Evolutionary conservation across 345 rosid species (phyloP), one percentile per base, ranked within the genome.

Genomic region (Sisymbrium irio): DNA sequence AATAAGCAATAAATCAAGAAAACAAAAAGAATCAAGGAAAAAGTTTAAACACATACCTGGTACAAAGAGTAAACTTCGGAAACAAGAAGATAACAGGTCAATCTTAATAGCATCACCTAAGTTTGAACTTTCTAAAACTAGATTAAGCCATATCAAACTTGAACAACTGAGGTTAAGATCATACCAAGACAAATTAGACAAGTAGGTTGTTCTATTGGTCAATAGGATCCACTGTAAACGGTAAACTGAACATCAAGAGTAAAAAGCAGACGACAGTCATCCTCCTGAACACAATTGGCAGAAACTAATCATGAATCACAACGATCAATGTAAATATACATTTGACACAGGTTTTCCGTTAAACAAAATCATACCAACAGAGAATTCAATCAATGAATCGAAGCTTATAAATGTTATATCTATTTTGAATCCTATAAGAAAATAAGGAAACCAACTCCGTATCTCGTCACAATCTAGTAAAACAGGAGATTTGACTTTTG

Each of bases 101-200:
- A 57, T 30, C 44, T 39, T 20, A 35, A 35, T 63, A 62, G 27
- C 14, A 69, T 28, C 30, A 37, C 17, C 60, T 46, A 40, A 1
- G 4, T 56, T 2, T 25, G n/a, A 62, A 55, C 45, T 67, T 28
- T 61, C 41, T 49, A 33, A 22, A 30, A 49, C 59, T 28, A 54
- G 17, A 44, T 15, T 36, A 57, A 42, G 35, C 58, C 41, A 61
- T 57, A 40, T 33, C 14, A 72, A 45, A 32, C 7, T n/a, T 50
- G 7, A 50, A 15, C 13, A 58, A 33, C 1, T 32, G 15, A 62
- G 71, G 51, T 67, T 12, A 41, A 66, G 67, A 40, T 12, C 33
- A 30, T 83, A 92, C 99, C 98, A 59, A 95, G 98, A 80, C 99
- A 95, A 73, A 92, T 98, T 15, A 97, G 92, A 81, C 97, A 92